These are phyloP conservation scores for Talaromyces adpressus DNA, from an alignment of 495 filamentous ascomycete species.

Conservation along the genomic window DNA sequence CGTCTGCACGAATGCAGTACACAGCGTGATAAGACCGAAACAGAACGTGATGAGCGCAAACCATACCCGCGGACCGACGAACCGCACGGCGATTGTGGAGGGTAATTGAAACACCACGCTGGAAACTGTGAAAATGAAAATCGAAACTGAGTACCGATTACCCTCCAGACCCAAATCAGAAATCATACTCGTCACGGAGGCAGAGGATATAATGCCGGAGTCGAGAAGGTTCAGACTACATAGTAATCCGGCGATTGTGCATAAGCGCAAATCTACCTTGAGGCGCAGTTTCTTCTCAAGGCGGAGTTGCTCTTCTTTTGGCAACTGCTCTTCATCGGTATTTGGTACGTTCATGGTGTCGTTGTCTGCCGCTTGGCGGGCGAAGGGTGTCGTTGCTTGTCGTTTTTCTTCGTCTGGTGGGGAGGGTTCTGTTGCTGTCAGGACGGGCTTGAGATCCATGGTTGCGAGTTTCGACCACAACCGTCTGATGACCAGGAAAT, in stretches of 20 bases:
- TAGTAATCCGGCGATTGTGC: constrained; percentile 66
- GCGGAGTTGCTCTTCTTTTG: constrained; percentile 12
- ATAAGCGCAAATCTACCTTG: constrained; percentile 68
- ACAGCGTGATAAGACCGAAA: constrained; percentile 67
- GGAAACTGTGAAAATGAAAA: constrained; percentile 74
- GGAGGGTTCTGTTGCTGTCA: neutral
- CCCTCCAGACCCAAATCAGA: constrained; percentile 57
- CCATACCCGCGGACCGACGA: constrained; percentile 61
- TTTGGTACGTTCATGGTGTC: neutral
- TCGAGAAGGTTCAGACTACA: constrained; percentile 69
- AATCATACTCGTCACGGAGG: constrained; percentile 69
- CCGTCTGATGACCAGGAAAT: neutral
- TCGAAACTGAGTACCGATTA: constrained; percentile 61
- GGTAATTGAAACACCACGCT: constrained; percentile 72
- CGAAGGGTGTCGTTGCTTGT: constrained; percentile 4
- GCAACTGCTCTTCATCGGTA: neutral
- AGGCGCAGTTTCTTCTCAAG: constrained; percentile 42
- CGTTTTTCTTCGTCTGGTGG: neutral
- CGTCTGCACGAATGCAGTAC: constrained; percentile 61
- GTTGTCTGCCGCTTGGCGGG: neutral
- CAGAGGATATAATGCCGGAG: constrained; percentile 69
- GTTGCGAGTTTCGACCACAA: neutral
- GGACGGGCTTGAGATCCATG: neutral
- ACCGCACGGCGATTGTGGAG: constrained; percentile 61
- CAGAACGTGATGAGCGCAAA: constrained; percentile 59